A percentile compares a stretch with the other conserved stretches of the same genome.
These are phyloP conservation scores for Aspergillus ustus DNA, from an alignment of 2,329 filamentous ascomycete genomes.

Conservation along the genomic window DNA sequence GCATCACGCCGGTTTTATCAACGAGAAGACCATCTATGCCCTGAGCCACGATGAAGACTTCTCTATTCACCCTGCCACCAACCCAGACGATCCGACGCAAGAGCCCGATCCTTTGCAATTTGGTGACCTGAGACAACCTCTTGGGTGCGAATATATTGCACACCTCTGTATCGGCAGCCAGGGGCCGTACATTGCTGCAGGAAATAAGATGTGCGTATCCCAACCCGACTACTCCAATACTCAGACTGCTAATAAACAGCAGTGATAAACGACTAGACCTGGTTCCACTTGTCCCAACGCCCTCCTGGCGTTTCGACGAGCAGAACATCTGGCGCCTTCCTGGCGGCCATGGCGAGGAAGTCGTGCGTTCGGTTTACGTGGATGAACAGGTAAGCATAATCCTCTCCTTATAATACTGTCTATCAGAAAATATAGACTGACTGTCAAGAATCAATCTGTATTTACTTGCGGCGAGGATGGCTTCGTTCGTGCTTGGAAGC, in stretches of 20 bases:
- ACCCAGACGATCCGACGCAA: constrained; percentile 53
- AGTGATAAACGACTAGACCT: constrained; percentile 50
- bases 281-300: constrained; percentile 41
- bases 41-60: constrained; percentile 67
- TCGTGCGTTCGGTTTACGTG: constrained; percentile 52
- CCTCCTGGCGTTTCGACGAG: constrained; percentile 46
- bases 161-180: constrained; percentile 54
- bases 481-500: constrained; percentile 45
- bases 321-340: constrained; percentile 47
- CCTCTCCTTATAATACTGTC: neutral
- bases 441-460: constrained; percentile 40
- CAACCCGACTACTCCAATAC: neutral
- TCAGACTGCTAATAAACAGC: neutral
- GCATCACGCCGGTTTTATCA: constrained; percentile 65
- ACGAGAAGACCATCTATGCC: constrained; percentile 57
- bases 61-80: constrained; percentile 60
- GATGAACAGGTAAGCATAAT: constrained; percentile 44
- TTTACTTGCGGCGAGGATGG: constrained; percentile 54
- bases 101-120: constrained; percentile 54
- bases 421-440: constrained; percentile 12
- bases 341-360: constrained; percentile 54
- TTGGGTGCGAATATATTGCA: constrained; percentile 64
- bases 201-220: constrained; percentile 53
- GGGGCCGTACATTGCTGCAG: constrained; percentile 52
- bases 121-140: constrained; percentile 60